phyloP scores from a whole-genome alignment of 1,284 basidiomycete genomes.

The Pseudozyma flocculosa region DNA sequence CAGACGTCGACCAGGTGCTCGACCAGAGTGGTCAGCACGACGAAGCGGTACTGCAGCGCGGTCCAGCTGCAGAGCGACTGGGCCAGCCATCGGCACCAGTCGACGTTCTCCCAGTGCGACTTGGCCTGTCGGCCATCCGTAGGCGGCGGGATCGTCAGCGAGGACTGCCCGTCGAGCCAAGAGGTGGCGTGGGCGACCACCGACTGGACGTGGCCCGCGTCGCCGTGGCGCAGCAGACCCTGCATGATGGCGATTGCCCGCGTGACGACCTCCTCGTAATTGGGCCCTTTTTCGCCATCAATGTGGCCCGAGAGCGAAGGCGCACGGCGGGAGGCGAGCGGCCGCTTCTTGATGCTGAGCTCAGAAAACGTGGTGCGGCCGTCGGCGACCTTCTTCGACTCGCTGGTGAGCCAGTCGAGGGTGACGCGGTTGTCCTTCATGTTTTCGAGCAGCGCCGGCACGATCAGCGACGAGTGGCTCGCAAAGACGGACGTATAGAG shows the following conservation, averaged over 20 bases:
- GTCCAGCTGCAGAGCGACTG: constrained; percentile 77
- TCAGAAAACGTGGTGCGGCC: constrained; percentile 67
- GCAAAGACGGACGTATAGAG: constrained; percentile 78
- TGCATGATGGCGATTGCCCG: constrained; percentile 74
- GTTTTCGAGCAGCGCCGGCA: constrained; percentile 73
- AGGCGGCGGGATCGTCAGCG: constrained; percentile 11
- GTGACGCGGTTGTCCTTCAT: constrained; percentile 66
- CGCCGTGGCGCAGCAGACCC: constrained; percentile 73
- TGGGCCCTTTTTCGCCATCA: constrained; percentile 82
- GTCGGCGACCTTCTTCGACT: constrained; percentile 69
- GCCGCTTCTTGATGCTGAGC: constrained; percentile 72
- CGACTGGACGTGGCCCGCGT: constrained; percentile 71
- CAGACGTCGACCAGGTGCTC: constrained; percentile 74
- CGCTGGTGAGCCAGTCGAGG: constrained; percentile 67
- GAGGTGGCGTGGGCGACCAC: constrained; percentile 68
- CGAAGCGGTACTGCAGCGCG: constrained; percentile 87
- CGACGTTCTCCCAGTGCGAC: constrained; percentile 69
- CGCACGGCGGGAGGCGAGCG: constrained; percentile 74
- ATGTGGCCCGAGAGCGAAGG: constrained; percentile 82
- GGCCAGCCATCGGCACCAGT: constrained; percentile 80
- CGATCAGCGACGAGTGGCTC: constrained; percentile 70
- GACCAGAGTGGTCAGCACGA: constrained; percentile 79
- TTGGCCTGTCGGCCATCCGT: constrained; percentile 14
- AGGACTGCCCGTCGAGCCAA: constrained; percentile 46
- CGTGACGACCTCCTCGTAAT: constrained; percentile 71